Base-by-base conservation (phyloP, 176 grass and related monocot species). In the Tillandsia fasciculata region DNA sequence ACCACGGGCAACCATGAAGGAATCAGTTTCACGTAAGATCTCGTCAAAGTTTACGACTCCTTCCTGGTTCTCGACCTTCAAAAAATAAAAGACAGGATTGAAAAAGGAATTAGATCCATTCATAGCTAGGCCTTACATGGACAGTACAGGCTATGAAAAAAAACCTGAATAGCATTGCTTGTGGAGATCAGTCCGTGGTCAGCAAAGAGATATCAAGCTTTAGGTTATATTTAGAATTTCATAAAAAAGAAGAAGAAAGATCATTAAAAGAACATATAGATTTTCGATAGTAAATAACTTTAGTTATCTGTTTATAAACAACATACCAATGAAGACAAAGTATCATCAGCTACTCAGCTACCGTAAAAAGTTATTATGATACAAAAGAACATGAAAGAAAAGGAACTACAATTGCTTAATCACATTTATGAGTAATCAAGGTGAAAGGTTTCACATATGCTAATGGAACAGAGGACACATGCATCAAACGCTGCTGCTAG, bases 1-100 rank as follows among this genome's bases (percentile, higher is more conserved):
- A 78, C 91, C 91, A 42, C 91, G 73, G 8, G 88, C 88, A 88
- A 96, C 91, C 91, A 91, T 96, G 75, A 88, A 96, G 11, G 85
- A 74, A 75, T 96, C 91, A 15, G 91, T 96, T 84, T 91, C 91
- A 65, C 88, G 87, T 74, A 96, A 73, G 50, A 96, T 96, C 7
- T 96, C 88, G 53, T 91, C 88, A 14, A 96, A 96, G 78, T 96
- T 96, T 10, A 96, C 74, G 70, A 96, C 88, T 17, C 91, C 91
- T 67, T 96, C 91, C 76, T 96, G 91, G 78, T 91, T 96, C 61
- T 96, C 91, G 74, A 96, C 88, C 91, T 96, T 50, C 49, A 76
- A n/a, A 68, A 64, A 18, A 72, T 29, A 14, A 65, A 18, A 50
- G 11, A 54, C 6, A 70, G 11, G 53, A 27, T 49, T 49, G 53